These are phyloP conservation scores for Trypanosoma boissoni DNA, from an alignment of 208 protist species.

Conservation along the genomic window DNA sequence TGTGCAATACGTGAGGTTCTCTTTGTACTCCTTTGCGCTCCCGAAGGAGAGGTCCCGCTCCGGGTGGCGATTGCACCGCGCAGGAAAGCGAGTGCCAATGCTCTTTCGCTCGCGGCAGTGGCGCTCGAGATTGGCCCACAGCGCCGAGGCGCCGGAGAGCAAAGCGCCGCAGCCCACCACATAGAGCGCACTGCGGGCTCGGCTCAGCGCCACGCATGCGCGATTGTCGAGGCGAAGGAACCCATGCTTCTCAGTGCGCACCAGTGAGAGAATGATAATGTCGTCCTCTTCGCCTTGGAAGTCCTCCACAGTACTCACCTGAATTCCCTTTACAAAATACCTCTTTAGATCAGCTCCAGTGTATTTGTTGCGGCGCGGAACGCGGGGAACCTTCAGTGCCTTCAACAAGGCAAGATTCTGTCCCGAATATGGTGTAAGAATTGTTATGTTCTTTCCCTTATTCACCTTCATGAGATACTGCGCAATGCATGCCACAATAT, in stretches of 20 bases:
- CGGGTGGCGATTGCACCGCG: slow-evolving; percentile 4
- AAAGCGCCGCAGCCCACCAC: slow-evolving; percentile 17
- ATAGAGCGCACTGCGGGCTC: slow-evolving; percentile 17
- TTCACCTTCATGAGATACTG: slow-evolving; percentile 24
- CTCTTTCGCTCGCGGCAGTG: background rate
- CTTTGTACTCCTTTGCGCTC: slow-evolving; percentile 1
- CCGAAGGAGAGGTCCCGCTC: slow-evolving; percentile 2
- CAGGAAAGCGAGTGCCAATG: slow-evolving; percentile 8
- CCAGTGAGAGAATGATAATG: slow-evolving; percentile 66
- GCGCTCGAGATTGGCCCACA: slow-evolving; percentile 4
- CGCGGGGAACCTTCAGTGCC: slow-evolving; percentile 9
- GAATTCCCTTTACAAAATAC: slow-evolving; percentile 3
- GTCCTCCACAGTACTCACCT: slow-evolving; percentile 60
- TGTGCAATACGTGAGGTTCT: background rate
- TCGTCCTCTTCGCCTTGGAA: slow-evolving; percentile 82
- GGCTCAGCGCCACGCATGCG: slow-evolving; percentile 18
- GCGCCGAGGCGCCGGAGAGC: slow-evolving; percentile 3
- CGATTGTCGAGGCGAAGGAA: slow-evolving; percentile 24
- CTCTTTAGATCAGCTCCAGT: background rate
- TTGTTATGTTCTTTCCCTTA: slow-evolving; percentile 29
- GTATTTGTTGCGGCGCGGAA: slow-evolving; percentile 1
- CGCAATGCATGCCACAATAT: slow-evolving; percentile 19
- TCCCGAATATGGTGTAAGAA: slow-evolving; percentile 69
- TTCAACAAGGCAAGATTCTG: slow-evolving; percentile 31
- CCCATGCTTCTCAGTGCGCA: slow-evolving; percentile 34